Evolutionary conservation across 371 early-diverging fungal species (phyloP).

Genomic region (Dentiscutata heterogama): DNA sequence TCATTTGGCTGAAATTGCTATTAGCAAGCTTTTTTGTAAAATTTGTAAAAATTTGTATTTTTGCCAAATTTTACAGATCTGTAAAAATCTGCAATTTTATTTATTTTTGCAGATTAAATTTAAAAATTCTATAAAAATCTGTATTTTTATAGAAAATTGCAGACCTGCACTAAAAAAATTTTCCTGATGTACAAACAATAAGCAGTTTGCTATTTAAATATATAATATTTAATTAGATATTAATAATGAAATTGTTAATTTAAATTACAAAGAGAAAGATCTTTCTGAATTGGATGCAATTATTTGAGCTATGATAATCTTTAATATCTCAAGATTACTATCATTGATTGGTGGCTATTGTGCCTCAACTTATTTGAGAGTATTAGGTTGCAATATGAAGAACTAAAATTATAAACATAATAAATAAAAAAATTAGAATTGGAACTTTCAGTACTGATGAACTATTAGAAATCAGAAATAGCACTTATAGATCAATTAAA

Average conservation of each 20-base stretch:
- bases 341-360: not conserved
- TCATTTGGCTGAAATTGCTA: too few species aligned
- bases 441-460: constrained; percentile 4
- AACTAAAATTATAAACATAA: not conserved
- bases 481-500: not conserved
- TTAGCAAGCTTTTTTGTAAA: too few species aligned
- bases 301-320: constrained; percentile 18
- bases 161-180: too few species aligned
- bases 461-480: not conserved
- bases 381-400: not conserved
- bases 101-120: too few species aligned
- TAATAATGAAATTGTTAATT: constrained; percentile 6
- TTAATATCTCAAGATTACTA: not conserved
- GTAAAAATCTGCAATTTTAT: too few species aligned
- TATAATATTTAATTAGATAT: not conserved
- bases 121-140: too few species aligned
- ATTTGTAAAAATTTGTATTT: too few species aligned
- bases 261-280: not conserved
- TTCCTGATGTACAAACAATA: not conserved
- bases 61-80: too few species aligned
- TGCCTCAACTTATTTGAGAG: not conserved
- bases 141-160: too few species aligned
- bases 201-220: not conserved
- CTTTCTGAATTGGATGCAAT: not conserved
- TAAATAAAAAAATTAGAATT: too few species aligned